These are phyloP conservation scores for Sphaerulina vaccinii DNA, from an alignment of 2,329 filamentous ascomycete genomes.

Conservation along the genomic window DNA sequence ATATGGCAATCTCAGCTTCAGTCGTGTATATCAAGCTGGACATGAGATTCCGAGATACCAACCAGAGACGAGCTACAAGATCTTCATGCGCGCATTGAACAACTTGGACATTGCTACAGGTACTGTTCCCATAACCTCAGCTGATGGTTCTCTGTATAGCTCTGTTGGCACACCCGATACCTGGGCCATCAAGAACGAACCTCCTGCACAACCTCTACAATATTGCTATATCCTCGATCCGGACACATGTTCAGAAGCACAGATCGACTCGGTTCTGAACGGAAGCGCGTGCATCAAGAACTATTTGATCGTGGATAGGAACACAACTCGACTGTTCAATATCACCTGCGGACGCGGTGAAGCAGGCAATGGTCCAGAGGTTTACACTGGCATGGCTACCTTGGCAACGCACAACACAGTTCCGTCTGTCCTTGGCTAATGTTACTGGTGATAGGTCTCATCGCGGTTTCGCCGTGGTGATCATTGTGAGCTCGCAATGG, in stretches of 20 bases:
- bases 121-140: not conserved
- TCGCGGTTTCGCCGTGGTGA: too few relatives aligned
- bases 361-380: not conserved
- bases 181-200: constrained; percentile 9
- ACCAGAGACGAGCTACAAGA: constrained; percentile 54
- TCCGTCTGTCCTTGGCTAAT: too few relatives aligned
- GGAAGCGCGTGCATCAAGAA: constrained; percentile 21
- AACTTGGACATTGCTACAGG: constrained; percentile 58
- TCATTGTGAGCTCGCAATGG: too few relatives aligned
- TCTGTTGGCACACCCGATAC: constrained; percentile 1
- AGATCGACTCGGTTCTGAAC: constrained; percentile 15
- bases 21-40: constrained; percentile 35
- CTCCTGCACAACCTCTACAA: constrained; percentile 16
- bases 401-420: too few relatives aligned
- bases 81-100: constrained; percentile 54
- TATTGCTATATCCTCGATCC: constrained; percentile 23
- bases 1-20: constrained; percentile 37
- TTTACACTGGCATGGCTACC: too few relatives aligned
- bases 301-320: constrained; percentile 24
- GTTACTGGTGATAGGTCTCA: too few relatives aligned
- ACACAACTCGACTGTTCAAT: constrained; percentile 22
- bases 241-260: constrained; percentile 25
- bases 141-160: constrained; percentile 1
- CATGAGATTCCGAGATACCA: constrained; percentile 45
- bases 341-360: not conserved